Conservation (phyloP, 2,329 filamentous ascomycete species). For the Alternaria dauci region DNA sequence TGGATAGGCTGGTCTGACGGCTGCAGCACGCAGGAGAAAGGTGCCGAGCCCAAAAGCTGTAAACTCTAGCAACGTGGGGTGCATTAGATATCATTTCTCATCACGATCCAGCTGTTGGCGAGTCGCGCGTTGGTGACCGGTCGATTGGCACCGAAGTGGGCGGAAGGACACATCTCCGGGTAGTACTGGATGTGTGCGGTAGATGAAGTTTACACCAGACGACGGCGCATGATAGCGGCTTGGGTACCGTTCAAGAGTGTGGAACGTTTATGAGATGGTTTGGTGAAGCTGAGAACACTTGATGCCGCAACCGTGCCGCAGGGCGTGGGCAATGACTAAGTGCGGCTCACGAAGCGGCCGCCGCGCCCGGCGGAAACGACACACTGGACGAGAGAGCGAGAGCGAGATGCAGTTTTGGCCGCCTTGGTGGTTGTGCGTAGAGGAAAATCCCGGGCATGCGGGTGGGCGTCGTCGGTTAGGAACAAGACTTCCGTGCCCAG, state of each 20-base stretch:
- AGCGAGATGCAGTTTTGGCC: conserved; percentile 9
- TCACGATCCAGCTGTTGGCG: conserved; percentile 28
- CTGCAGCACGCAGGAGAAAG: conserved; percentile 44
- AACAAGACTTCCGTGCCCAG: conserved; percentile 34
- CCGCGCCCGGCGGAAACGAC: conserved; percentile 32
- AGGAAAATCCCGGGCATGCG: conserved; percentile 39
- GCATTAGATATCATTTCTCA: conserved; percentile 33
- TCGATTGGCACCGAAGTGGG: conserved; percentile 11
- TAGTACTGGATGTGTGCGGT: neutral
- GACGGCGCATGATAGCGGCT: conserved; percentile 6
- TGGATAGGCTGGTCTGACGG: conserved; percentile 10
- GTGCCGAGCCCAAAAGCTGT: conserved; percentile 33
- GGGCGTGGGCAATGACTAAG: conserved; percentile 11
- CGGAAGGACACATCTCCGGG: conserved; percentile 1
- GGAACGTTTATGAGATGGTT: neutral
- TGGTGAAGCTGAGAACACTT: conserved; percentile 2
- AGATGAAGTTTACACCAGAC: neutral
- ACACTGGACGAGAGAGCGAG: conserved; percentile 5
- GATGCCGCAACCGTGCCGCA: conserved; percentile 5
- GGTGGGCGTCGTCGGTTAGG: conserved; percentile 46
- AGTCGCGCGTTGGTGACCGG: conserved; percentile 22
- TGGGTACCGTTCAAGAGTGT: conserved; percentile 19
- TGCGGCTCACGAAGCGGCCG: conserved; percentile 45
- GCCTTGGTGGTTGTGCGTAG: conserved; percentile 30
- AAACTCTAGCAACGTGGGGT: conserved; percentile 39